Conservation (phyloP, 164 flowering plant genomes). For the Stephania cephalantha region DNA sequence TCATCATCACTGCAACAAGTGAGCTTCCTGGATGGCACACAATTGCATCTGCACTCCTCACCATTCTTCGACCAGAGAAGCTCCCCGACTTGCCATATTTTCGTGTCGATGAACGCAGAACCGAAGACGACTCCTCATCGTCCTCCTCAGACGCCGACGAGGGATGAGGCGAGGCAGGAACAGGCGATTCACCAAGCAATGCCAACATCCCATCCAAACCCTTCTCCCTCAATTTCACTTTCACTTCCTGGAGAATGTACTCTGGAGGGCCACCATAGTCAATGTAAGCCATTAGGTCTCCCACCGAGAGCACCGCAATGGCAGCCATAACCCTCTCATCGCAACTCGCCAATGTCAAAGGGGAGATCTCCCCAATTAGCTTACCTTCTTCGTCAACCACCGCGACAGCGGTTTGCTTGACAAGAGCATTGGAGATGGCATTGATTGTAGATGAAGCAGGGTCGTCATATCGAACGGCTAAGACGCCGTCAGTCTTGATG, state of each 20-base stretch:
- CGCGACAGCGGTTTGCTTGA: conserved; percentile 63
- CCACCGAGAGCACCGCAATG: conserved; percentile 61
- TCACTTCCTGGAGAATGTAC: conserved; percentile 45
- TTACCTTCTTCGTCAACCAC: conserved; percentile 50
- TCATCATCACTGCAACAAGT: conserved; percentile 87
- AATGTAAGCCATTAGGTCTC: conserved; percentile 82
- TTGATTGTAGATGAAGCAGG: conserved; percentile 48
- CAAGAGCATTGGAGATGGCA: conserved; percentile 41
- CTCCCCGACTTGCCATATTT: conserved; percentile 39
- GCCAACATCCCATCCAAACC: conserved; percentile 44
- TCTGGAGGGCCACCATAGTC: conserved; percentile 82
- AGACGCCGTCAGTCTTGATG: conserved; percentile 29
- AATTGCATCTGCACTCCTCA: conserved; percentile 67
- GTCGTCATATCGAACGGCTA: conserved; percentile 47
- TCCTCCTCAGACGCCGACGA: conserved; percentile 38
- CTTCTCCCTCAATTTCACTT: conserved; percentile 41
- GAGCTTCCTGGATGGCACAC: conserved; percentile 79
- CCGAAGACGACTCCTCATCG: conserved; percentile 48
- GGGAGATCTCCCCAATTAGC: conserved; percentile 83
- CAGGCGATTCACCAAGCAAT: conserved; percentile 21
- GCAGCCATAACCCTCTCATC: conserved; percentile 72
- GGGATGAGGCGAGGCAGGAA: conserved; percentile 9
- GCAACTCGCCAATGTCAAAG: conserved; percentile 56
- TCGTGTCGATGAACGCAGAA: conserved; percentile 8
- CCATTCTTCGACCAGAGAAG: conserved; percentile 52